Conservation (phyloP, 2,329 filamentous ascomycete species). For the Teratosphaeriaceae sp. region DNA sequence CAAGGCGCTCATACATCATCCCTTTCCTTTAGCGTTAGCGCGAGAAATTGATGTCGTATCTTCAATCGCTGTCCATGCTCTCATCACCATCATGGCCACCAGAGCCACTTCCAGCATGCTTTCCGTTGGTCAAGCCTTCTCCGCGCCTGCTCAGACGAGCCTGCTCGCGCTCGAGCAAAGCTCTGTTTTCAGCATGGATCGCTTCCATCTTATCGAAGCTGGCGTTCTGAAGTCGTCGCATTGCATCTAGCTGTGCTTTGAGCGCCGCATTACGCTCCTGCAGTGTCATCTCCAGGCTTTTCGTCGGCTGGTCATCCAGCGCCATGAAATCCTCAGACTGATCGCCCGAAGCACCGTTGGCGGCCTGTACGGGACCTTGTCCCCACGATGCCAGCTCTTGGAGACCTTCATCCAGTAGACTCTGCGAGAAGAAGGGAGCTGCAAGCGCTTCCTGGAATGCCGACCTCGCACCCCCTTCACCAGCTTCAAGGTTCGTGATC, state of each 20-base stretch:
- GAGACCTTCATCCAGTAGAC: slow-evolving; percentile 29
- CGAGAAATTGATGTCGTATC: background rate
- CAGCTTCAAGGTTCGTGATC: slow-evolving; percentile 20
- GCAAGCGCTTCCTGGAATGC: slow-evolving; percentile 36
- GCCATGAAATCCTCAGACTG: slow-evolving; percentile 31
- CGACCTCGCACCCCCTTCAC: slow-evolving; percentile 15
- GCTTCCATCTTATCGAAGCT: slow-evolving; percentile 40
- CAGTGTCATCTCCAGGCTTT: slow-evolving; percentile 8
- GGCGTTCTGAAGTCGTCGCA: slow-evolving; percentile 40
- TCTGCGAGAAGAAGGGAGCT: slow-evolving; percentile 36
- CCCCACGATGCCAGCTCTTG: slow-evolving; percentile 32
- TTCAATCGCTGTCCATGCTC: slow-evolving; percentile 2
- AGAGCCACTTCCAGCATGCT: background rate
- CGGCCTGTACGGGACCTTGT: slow-evolving; percentile 19
- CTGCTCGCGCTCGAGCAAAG: slow-evolving; percentile 27
- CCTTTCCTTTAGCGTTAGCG: slow-evolving; percentile 4
- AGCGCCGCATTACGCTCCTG: slow-evolving; percentile 25
- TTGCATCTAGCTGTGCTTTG: slow-evolving; percentile 34
- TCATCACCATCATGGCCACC: slow-evolving; percentile 5
- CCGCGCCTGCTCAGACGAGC: slow-evolving; percentile 6
- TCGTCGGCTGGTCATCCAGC: slow-evolving; percentile 19
- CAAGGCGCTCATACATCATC: background rate
- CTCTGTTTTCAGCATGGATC: slow-evolving; percentile 36
- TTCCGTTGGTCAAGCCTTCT: slow-evolving; percentile 2
- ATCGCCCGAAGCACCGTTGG: slow-evolving; percentile 6